phyloP scores from a whole-genome alignment of 2,329 filamentous ascomycete species.

The Myriosclerotinia duriaeana region DNA sequence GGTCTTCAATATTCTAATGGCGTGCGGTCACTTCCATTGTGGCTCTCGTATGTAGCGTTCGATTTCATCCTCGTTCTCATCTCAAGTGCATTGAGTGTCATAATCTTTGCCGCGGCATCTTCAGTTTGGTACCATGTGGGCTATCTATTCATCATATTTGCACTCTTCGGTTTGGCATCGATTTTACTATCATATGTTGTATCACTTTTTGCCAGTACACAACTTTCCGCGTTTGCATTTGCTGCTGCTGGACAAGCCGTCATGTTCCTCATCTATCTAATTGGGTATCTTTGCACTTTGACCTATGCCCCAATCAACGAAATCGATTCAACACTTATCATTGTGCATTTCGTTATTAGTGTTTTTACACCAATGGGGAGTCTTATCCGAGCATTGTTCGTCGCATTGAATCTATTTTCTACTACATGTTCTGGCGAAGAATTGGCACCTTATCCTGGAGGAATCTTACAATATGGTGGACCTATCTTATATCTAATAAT shows the following conservation, averaged over 20 bases:
- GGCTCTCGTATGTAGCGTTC: slow-evolving; percentile 79
- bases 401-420: slow-evolving; percentile 81
- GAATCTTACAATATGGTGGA: slow-evolving; percentile 73
- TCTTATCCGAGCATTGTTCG: slow-evolving; percentile 69
- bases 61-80: slow-evolving; percentile 74
- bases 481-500: slow-evolving; percentile 80
- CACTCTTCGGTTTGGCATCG: slow-evolving; percentile 77
- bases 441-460: slow-evolving; percentile 67
- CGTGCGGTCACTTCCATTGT: slow-evolving; percentile 76
- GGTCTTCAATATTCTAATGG: slow-evolving; percentile 91
- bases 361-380: slow-evolving; percentile 75
- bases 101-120: slow-evolving; percentile 64
- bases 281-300: slow-evolving; percentile 69
- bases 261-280: slow-evolving; percentile 68
- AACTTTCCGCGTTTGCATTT: slow-evolving; percentile 82
- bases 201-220: slow-evolving; percentile 75
- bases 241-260: slow-evolving; percentile 74
- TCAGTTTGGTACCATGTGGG: slow-evolving; percentile 76
- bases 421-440: slow-evolving; percentile 66
- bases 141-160: slow-evolving; percentile 79
- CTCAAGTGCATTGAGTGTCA: slow-evolving; percentile 63
- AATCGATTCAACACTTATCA: slow-evolving; percentile 64
- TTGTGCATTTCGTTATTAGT: slow-evolving; percentile 74
- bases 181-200: slow-evolving; percentile 77
- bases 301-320: slow-evolving; percentile 70